Percentiles rank a stretch among this genome's conserved stretches.
These are phyloP conservation scores for Trichosporon inkin DNA, from an alignment of 1,284 basidiomycete species.

Conservation along the genomic window DNA sequence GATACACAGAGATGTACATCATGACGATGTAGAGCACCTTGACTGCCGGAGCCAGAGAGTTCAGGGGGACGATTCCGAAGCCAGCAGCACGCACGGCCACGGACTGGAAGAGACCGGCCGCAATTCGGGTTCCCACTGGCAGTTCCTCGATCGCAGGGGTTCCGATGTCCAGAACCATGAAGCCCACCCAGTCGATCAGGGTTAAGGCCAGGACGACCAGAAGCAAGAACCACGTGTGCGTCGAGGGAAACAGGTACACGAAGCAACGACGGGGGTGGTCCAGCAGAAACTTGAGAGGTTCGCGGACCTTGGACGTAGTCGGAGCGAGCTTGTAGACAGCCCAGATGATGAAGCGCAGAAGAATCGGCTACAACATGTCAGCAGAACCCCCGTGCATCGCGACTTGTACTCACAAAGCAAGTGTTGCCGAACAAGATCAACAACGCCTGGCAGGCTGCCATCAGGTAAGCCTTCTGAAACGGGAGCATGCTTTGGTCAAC, in stretches of 20 bases:
- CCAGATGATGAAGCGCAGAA: constrained; percentile 71
- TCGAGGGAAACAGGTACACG: constrained; percentile 89
- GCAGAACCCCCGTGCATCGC: constrained; percentile 10
- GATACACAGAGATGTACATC: constrained; percentile 61
- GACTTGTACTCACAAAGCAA: constrained; percentile 64
- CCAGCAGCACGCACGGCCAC: constrained; percentile 80
- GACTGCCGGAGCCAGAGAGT: constrained; percentile 73
- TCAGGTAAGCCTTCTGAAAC: constrained; percentile 77
- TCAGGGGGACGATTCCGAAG: constrained; percentile 69
- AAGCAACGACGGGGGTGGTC: constrained; percentile 86
- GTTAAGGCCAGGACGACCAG: constrained; percentile 64
- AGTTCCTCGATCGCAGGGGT: constrained; percentile 67
- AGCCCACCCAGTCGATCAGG: constrained; percentile 82
- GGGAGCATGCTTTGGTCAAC: constrained; percentile 86
- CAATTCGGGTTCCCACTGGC: constrained; percentile 63
- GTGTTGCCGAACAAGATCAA: constrained; percentile 89
- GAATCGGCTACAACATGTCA: constrained; percentile 59
- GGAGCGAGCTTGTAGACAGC: constrained; percentile 62
- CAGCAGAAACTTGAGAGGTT: constrained; percentile 85
- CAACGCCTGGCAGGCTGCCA: constrained; percentile 55
- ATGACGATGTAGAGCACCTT: constrained; percentile 77
- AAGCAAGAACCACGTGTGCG: constrained; percentile 90
- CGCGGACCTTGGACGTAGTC: constrained; percentile 59
- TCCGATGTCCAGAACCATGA: constrained; percentile 83
- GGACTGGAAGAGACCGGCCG: constrained; percentile 66